Conservation (phyloP, 1,284 basidiomycete genomes). For the Marasmius fiardii region DNA sequence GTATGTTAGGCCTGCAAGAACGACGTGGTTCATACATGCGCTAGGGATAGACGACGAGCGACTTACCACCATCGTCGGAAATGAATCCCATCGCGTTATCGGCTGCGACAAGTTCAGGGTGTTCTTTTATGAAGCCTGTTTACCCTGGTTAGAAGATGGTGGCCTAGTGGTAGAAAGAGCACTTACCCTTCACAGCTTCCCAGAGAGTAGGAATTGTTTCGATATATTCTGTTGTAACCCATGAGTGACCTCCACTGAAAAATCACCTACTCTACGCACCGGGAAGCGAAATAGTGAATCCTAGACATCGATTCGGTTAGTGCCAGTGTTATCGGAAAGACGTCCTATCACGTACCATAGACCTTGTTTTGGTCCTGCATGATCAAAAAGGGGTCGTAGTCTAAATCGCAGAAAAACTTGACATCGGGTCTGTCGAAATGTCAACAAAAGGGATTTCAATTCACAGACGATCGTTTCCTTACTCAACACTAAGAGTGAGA, state of each 20-base stretch:
- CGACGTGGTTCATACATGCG: neutral
- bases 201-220: conserved; percentile 87
- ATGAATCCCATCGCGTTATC: conserved; percentile 84
- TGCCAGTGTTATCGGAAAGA: neutral
- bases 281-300: conserved; percentile 82
- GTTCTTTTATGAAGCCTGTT: conserved; percentile 72
- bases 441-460: conserved; percentile 4
- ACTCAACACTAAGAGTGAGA: conserved; percentile 47
- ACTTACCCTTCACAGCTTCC: conserved; percentile 64
- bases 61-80: conserved; percentile 73
- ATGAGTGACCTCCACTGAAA: neutral
- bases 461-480: conserved; percentile 17
- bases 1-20: conserved; percentile 42
- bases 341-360: conserved; percentile 12
- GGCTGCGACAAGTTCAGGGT: conserved; percentile 63
- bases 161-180: too few species aligned
- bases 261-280: conserved; percentile 27
- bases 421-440: conserved; percentile 60
- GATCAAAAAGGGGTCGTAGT: conserved; percentile 85
- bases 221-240: conserved; percentile 51
- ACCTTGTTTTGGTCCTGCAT: conserved; percentile 58
- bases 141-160: conserved; percentile 2
- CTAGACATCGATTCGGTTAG: conserved; percentile 27
- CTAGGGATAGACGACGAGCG: neutral
- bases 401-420: conserved; percentile 84